Conservation (phyloP, 257 asterid genomes). For the Hygrophila difformis region DNA sequence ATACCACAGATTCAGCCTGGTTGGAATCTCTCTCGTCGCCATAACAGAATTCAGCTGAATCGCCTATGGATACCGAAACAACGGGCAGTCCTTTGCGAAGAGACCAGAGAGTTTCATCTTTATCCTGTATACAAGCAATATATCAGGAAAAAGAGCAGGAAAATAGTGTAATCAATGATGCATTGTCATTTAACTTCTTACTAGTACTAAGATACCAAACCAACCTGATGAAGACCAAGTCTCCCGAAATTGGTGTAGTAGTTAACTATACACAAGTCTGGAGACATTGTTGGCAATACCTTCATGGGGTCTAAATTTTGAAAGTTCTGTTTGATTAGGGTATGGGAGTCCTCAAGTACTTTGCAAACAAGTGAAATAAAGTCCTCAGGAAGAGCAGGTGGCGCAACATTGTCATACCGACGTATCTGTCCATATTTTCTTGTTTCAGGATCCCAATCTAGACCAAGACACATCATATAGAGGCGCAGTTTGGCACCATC, state of each 20-base stretch:
- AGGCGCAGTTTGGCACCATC: slow-evolving; percentile 56
- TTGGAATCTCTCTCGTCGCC: slow-evolving; percentile 39
- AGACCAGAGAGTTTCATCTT: slow-evolving; percentile 44
- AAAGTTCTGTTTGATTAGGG: slow-evolving; percentile 21
- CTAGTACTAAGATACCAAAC: too few relatives aligned
- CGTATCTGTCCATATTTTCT: slow-evolving; percentile 31
- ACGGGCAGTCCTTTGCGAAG: slow-evolving; percentile 45
- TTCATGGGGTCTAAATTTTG: slow-evolving; percentile 18
- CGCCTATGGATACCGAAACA: slow-evolving; percentile 56
- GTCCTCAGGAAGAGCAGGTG: slow-evolving; percentile 41
- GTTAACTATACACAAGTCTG: slow-evolving; percentile 62
- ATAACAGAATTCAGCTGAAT: slow-evolving; percentile 58
- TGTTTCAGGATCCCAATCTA: slow-evolving; percentile 63
- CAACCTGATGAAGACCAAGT: slow-evolving; percentile 74
- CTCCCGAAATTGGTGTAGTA: slow-evolving; percentile 39
- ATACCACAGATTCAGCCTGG: slow-evolving; percentile 29
- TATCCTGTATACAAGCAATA: slow-evolving; percentile 32
- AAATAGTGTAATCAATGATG: not conserved
- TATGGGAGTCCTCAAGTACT: slow-evolving; percentile 33
- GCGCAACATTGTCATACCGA: slow-evolving; percentile 26
- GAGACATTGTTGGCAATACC: slow-evolving; percentile 44
- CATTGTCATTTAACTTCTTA: not conserved
- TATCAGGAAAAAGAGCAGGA: not conserved
- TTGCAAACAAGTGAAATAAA: slow-evolving; percentile 27
- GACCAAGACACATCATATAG: slow-evolving; percentile 72